A percentile compares a stretch with the other conserved stretches of the same genome.
These are phyloP conservation scores for Xylariaceae sp. DNA, from an alignment of 2,329 filamentous ascomycete genomes.

Conservation along the genomic window DNA sequence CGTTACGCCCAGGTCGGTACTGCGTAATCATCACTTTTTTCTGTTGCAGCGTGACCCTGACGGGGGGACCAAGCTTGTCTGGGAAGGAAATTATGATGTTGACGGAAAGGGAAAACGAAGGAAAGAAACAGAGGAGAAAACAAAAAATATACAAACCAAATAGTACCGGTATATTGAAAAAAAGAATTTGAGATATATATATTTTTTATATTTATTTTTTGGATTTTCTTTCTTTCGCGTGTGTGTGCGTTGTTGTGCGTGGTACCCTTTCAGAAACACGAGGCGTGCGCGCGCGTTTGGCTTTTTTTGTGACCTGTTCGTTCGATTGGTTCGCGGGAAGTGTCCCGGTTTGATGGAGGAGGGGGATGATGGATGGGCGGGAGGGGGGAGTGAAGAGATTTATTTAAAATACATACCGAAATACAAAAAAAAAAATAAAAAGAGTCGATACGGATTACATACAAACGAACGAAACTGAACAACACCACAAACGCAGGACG, in stretches of 20 bases:
- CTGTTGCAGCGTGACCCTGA: too few relatives aligned
- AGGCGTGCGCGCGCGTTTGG: conserved; percentile 2
- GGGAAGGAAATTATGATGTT: not conserved
- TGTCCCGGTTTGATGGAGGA: conserved; percentile 14
- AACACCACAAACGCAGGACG: not conserved
- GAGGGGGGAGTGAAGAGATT: too few relatives aligned
- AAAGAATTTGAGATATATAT: not conserved
- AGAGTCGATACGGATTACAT: not conserved
- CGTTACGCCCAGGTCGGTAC: not conserved
- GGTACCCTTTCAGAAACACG: conserved; percentile 1
- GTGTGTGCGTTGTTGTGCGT: too few relatives aligned
- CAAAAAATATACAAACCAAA: not conserved
- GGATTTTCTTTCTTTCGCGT: too few relatives aligned
- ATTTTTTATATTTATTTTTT: too few relatives aligned
- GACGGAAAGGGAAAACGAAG: not conserved
- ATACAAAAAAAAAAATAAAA: not conserved
- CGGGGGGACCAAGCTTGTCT: not conserved
- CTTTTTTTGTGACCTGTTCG: conserved; percentile 15
- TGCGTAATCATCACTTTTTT: not conserved
- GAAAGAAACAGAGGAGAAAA: not conserved
- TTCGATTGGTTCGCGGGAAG: conserved; percentile 16
- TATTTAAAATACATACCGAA: not conserved
- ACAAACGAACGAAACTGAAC: not conserved
- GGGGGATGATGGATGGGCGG: not conserved
- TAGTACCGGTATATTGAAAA: not conserved